Base-by-base conservation (phyloP, 768 basidiomycete genomes). In the Amanita phalloides region DNA sequence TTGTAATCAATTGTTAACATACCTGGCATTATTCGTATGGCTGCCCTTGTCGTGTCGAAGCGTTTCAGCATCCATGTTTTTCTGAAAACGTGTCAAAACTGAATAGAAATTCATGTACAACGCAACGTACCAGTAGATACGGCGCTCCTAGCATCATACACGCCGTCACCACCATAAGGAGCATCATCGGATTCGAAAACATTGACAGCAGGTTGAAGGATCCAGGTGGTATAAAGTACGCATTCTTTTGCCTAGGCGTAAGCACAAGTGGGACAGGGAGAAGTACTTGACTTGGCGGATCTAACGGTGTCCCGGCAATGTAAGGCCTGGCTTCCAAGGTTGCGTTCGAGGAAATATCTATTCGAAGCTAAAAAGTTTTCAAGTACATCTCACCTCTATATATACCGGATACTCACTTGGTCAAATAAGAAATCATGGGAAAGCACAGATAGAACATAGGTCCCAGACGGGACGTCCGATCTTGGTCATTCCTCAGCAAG, bases 141-240 rank as follows among this genome's bases (percentile, higher is more conserved):
- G 87, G 88, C 77, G 79, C 82, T 21, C 73, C 77, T 25, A 90
- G 64, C 68, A 86, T 75, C 77, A 88, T 77, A 46, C 66, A 69
- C 35, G 75, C 87, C 42, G 76, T 83, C 56, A 76, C 65, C 28
- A 79, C 72, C 81, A 87, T 85, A 63, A 90, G 74, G 53, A 91
- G 66, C 74, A 86, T 85, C 88, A 91, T 90, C 6, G 88, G 88
- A 61, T 80, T 91, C 53, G 82, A 78, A 60, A 91, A 70, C 84
- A 91, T 89, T 48, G 71, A 78, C 52, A 84, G 50, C 21, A 88
- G 55, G 63, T 84, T 84, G 73, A 91, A 91, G 14, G 81, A 78
- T 62, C 89, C 77, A 30, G 63, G 76, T 23, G 84, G 80, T 26
- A 80, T 70, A 61, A 86, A 90, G 64, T 84, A 91, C 46, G 60